Conservation (phyloP, 768 basidiomycete genomes). For the Coprinellus micaceus region DNA sequence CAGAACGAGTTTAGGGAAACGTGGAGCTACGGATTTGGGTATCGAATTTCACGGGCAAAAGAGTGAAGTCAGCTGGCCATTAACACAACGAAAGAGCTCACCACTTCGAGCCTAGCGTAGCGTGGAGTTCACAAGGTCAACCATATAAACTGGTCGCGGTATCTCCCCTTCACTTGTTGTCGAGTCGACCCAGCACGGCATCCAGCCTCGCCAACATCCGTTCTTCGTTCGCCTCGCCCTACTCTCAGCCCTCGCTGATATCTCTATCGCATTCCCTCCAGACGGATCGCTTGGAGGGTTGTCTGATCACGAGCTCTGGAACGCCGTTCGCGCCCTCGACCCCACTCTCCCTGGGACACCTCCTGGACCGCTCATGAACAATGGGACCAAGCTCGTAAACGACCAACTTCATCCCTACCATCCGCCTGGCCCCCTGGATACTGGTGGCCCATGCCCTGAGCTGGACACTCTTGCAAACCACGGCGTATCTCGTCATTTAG, state of each 20-base stretch:
- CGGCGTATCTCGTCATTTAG: not conserved
- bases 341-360: constrained; percentile 1
- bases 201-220: not conserved
- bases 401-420: constrained; percentile 16
- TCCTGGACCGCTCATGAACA: not conserved
- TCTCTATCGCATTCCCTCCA: not conserved
- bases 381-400: constrained; percentile 12
- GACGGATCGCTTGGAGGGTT: not conserved
- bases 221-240: not conserved
- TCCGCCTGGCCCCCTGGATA: constrained; percentile 1
- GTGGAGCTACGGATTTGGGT: too few species aligned
- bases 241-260: not conserved
- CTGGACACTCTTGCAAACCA: constrained; percentile 10
- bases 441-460: constrained; percentile 7
- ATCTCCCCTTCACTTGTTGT: too few species aligned
- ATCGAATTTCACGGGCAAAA: too few species aligned
- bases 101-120: too few species aligned
- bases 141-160: too few species aligned
- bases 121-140: too few species aligned
- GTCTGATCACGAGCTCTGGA: not conserved
- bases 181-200: too few species aligned
- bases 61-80: too few species aligned
- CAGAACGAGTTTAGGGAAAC: too few species aligned
- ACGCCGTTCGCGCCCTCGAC: not conserved
- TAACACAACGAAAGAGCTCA: too few species aligned